Evolutionary conservation across 2,329 filamentous ascomycete species (phyloP).

Genomic region (Fusarium sororula): DNA sequence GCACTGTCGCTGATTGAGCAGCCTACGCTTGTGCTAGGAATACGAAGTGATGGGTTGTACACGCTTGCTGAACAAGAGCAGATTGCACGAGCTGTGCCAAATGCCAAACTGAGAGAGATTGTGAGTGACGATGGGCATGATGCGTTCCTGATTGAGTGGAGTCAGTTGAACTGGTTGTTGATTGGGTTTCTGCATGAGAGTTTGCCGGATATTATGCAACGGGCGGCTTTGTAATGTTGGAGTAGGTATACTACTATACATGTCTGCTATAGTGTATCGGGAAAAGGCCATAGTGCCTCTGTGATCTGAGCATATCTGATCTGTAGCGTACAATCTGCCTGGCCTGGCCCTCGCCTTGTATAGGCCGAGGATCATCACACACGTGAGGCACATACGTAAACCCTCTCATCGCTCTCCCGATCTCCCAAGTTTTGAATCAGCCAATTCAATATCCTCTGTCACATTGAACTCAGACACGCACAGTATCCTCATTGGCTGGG

Average conservation of each 20-base stretch:
- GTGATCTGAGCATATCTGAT: accelerated
- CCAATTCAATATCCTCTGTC: background rate
- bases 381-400: background rate
- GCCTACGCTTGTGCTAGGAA: background rate
- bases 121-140: background rate
- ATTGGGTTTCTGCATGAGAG: background rate
- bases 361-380: background rate
- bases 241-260: too few species aligned
- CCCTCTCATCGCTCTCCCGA: background rate
- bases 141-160: background rate
- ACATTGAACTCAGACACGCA: background rate
- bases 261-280: accelerated
- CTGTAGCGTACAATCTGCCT: background rate
- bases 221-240: background rate
- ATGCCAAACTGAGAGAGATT: background rate
- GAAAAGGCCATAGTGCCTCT: accelerated
- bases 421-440: accelerated
- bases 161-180: background rate
- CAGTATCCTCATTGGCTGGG: background rate
- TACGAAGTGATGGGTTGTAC: background rate
- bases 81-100: background rate
- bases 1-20: background rate
- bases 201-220: background rate
- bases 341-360: background rate
- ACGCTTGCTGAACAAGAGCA: background rate